Conservation (phyloP, 306 rosid species). For the Datisca glomerata region DNA sequence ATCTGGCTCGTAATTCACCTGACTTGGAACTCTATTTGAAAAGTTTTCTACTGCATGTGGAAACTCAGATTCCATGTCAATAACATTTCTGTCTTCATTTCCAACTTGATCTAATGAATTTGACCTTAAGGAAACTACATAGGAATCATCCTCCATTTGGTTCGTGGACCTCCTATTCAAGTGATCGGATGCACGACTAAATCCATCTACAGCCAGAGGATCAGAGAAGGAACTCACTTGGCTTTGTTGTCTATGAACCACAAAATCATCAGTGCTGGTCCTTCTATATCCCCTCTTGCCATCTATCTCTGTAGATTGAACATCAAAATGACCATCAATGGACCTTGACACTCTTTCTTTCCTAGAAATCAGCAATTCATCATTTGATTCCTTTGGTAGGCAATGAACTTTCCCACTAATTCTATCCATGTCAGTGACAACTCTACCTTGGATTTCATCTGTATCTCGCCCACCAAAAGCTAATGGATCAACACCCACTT, state of each 20-base stretch:
- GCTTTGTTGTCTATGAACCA: conserved; percentile 38
- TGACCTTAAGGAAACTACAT: conserved; percentile 59
- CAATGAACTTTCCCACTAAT: conserved; percentile 34
- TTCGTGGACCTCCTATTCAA: conserved; percentile 43
- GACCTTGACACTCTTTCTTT: conserved; percentile 26
- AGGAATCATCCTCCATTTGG: conserved; percentile 68
- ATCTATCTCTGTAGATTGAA: conserved; percentile 50
- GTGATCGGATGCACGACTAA: conserved; percentile 27
- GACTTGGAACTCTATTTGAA: conserved; percentile 21
- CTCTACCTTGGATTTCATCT: conserved; percentile 40
- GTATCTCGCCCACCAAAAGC: conserved; percentile 31
- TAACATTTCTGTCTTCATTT: conserved; percentile 50
- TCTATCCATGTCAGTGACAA: conserved; percentile 33
- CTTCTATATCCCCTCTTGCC: conserved; percentile 52
- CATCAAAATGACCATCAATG: conserved; percentile 26
- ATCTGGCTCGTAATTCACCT: conserved; percentile 57
- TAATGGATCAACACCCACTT: conserved; percentile 55
- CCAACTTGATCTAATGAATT: conserved; percentile 35
- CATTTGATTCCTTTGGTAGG: conserved; percentile 37
- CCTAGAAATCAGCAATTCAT: conserved; percentile 35
- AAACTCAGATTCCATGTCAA: conserved; percentile 71
- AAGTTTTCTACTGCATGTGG: conserved; percentile 33
- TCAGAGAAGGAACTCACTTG: conserved; percentile 31
- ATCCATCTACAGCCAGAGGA: conserved; percentile 40
- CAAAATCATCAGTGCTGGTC: conserved; percentile 49